These are phyloP conservation scores for Pseudoscleropodium purum DNA, from an alignment of 225 moss, liverwort and hornwort genomes.

Conservation along the genomic window DNA sequence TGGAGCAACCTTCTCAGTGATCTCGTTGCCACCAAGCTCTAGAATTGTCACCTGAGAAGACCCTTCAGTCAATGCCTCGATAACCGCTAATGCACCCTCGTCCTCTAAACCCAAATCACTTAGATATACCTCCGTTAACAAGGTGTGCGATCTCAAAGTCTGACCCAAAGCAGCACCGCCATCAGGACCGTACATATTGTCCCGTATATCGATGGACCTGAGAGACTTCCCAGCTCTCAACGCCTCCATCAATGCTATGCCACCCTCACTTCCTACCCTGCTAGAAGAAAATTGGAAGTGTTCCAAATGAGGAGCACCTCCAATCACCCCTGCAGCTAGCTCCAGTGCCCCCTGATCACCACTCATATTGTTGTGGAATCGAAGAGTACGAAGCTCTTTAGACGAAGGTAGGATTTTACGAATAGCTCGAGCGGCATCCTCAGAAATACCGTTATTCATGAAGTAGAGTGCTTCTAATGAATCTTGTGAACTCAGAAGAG, in stretches of 20 bases:
- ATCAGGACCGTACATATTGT: constrained; percentile 92
- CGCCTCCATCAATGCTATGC: constrained; percentile 69
- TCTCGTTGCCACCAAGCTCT: constrained; percentile 86
- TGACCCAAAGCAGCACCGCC: constrained; percentile 61
- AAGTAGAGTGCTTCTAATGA: constrained; percentile 79
- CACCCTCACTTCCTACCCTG: constrained; percentile 74
- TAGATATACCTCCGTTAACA: constrained; percentile 64
- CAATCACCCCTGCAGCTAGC: constrained; percentile 51
- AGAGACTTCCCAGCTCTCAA: constrained; percentile 53
- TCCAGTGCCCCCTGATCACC: constrained; percentile 85
- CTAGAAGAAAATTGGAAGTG: constrained; percentile 93
- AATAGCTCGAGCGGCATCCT: constrained; percentile 83
- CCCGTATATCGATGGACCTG: constrained; percentile 67
- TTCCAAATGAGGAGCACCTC: constrained; percentile 53
- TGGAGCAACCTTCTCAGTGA: constrained; percentile 56
- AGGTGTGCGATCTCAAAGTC: constrained; percentile 57
- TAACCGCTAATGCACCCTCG: constrained; percentile 58
- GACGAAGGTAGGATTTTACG: constrained; percentile 71
- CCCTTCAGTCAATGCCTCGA: constrained; percentile 47
- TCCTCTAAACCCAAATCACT: constrained; percentile 83
- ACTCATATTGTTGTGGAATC: constrained; percentile 98
- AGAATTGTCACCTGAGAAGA: constrained; percentile 54
- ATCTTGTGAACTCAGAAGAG: constrained; percentile 67
- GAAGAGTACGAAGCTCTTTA: constrained; percentile 55
- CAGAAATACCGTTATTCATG: constrained; percentile 97